Base-by-base conservation (phyloP, 345 rosid genomes). In the Camelina neglecta region DNA sequence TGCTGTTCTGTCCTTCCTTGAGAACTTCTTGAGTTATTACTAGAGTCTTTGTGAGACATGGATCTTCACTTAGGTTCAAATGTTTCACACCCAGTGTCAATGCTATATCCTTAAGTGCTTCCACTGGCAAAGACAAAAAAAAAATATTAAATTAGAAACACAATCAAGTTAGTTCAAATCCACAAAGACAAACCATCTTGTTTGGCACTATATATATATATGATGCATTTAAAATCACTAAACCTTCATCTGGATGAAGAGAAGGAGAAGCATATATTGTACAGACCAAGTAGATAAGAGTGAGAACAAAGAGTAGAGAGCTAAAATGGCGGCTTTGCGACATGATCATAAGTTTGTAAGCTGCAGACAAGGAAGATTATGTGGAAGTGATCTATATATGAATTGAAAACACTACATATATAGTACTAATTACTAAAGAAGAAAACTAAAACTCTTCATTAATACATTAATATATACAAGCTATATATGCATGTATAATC, bases 231-330 rank as follows among this genome's bases (percentile, higher is more conserved):
- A 31, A 75, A 60, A 21, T 1, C 11, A 50, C 13, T 55, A 31
- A 23, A 78, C 81, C 81, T 78, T 78, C 77, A n/a, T 59, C 65
- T 65, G 57, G 74, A 8, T 78, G 81, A 7, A 78, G 77, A 51
- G 74, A 65, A 53, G 77, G 81, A 50, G 76, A 73, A 64, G 77
- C 63, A 49, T 42, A 59, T 3, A 12, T 41, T 10, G 20, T 18
- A 64, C 6, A 71, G 60, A 63, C 45, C 20, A 70, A 63, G 72
- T 57, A 77, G 61, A 56, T 56, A 64, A 71, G 54, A 36, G 66
- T 38, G 57, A 61, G 70, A 35, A 76, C n/a, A 69, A 2, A 64
- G 16, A 47, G 16, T 13, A 63, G 38, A 57, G 15, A 61, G 39
- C 41, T 33, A 33, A 29, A 42, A 35, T 23, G 51, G 35, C 53